Evolutionary conservation across 2,329 filamentous ascomycete species (phyloP).

Genomic region (Fusarium aywerte): DNA sequence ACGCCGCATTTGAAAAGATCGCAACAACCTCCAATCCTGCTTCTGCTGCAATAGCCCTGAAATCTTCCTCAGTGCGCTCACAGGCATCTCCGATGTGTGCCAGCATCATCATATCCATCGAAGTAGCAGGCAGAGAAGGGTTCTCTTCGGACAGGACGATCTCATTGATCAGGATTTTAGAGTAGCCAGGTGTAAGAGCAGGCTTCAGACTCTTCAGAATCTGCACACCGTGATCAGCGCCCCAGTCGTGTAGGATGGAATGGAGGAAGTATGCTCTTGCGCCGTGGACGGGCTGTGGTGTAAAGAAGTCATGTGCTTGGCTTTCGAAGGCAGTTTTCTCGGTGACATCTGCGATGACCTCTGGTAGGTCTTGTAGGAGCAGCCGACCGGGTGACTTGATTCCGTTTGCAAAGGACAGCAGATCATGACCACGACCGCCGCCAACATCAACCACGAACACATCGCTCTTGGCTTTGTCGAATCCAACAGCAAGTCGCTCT

Average conservation of each 20-base stretch:
- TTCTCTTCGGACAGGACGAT: constrained; percentile 26
- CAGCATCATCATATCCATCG: constrained; percentile 36
- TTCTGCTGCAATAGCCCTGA: constrained; percentile 2
- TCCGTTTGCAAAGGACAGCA: constrained; percentile 27
- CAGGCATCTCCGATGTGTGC: constrained; percentile 18
- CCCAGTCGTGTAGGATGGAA: constrained; percentile 53
- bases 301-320: constrained; percentile 33
- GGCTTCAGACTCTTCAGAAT: constrained; percentile 47
- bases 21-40: constrained; percentile 7
- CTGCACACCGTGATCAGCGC: constrained; percentile 47
- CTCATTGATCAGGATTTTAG: constrained; percentile 26
- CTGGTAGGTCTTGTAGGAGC: constrained; percentile 39
- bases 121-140: constrained; percentile 14
- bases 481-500: constrained; percentile 8
- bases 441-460: constrained; percentile 35
- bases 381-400: constrained; percentile 1
- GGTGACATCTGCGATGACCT: constrained; percentile 23
- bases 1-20: constrained; percentile 17
- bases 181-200: constrained; percentile 44
- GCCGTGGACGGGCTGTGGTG: constrained; percentile 34
- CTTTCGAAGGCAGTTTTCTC: constrained; percentile 1
- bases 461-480: constrained; percentile 6
- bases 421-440: constrained; percentile 33
- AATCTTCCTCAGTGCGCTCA: constrained; percentile 22
- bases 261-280: constrained; percentile 36